Conservation (phyloP, 2,329 filamentous ascomycete species). For the Monilinia vaccinii-corymbosi region DNA sequence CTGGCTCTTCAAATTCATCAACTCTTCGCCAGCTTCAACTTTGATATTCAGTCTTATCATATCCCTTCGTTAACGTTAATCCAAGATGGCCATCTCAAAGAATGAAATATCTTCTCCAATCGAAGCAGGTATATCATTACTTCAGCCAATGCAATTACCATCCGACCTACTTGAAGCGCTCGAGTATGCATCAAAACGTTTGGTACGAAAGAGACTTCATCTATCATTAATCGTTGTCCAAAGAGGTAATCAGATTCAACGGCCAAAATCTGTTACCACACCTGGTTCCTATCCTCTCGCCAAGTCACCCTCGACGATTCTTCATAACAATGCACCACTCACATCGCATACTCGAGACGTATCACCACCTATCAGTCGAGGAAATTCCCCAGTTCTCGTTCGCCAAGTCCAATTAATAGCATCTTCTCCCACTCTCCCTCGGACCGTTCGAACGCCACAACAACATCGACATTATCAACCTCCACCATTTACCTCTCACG, state of each 20-base stretch:
- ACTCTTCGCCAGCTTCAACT: slow-evolving; percentile 1
- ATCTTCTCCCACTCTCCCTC: slow-evolving; percentile 6
- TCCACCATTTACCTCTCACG: slow-evolving; percentile 15
- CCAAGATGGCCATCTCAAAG: slow-evolving; percentile 34
- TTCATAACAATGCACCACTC: slow-evolving; percentile 13
- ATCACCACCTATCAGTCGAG: neutral
- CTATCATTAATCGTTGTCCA: slow-evolving; percentile 50
- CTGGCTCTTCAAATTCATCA: neutral
- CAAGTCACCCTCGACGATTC: slow-evolving; percentile 15
- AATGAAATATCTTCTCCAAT: slow-evolving; percentile 52
- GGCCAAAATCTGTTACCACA: slow-evolving; percentile 4
- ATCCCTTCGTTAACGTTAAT: neutral
- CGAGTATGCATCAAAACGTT: slow-evolving; percentile 47
- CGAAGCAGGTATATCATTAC: slow-evolving; percentile 51
- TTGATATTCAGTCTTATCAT: neutral
- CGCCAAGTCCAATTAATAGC: slow-evolving; percentile 10
- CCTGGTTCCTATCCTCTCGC: neutral
- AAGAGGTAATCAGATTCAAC: slow-evolving; percentile 37
- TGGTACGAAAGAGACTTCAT: slow-evolving; percentile 46
- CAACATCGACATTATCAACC: slow-evolving; percentile 3
- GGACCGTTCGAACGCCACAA: slow-evolving; percentile 12
- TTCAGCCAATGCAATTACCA: slow-evolving; percentile 49
- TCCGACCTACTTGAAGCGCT: slow-evolving; percentile 45
- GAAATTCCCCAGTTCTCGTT: slow-evolving; percentile 10
- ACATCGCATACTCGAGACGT: neutral